Conservation (phyloP, 2,329 filamentous ascomycete species). For the Zopfia rhizophila region DNA sequence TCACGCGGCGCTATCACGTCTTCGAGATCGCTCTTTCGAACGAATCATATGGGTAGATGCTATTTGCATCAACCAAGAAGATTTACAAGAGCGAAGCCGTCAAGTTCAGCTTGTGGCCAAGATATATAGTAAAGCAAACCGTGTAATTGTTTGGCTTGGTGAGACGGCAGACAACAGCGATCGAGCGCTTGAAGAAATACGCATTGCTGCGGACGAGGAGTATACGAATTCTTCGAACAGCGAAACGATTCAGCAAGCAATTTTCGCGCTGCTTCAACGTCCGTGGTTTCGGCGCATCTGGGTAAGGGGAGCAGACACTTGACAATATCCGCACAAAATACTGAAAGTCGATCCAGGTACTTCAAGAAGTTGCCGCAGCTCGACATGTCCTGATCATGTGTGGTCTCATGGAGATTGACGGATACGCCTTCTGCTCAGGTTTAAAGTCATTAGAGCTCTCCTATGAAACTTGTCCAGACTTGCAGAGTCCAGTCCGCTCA, state of each 20-base stretch:
- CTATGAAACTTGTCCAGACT: conserved; percentile 14
- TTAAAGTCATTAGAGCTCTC: conserved; percentile 17
- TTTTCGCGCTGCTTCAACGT: conserved; percentile 23
- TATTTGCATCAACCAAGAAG: conserved; percentile 20
- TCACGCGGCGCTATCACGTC: conserved; percentile 14
- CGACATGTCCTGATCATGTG: conserved; percentile 24
- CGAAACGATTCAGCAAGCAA: conserved; percentile 18
- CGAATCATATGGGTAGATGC: conserved; percentile 20
- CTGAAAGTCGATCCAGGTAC: conserved; percentile 25
- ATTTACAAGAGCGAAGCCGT: conserved; percentile 20
- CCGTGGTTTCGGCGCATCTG: conserved; percentile 33
- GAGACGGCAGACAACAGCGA: conserved; percentile 14
- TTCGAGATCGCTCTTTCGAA: conserved; percentile 15
- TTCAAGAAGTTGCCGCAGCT: conserved; percentile 32
- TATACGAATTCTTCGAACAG: conserved; percentile 6
- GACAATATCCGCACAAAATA: conserved; percentile 6
- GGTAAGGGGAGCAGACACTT: conserved; percentile 15
- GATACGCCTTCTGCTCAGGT: conserved; percentile 29
- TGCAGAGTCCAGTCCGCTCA: conserved; percentile 20
- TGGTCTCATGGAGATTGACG: conserved; percentile 24
- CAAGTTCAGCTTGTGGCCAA: conserved; percentile 19
- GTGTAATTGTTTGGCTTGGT: conserved; percentile 21
- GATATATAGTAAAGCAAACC: conserved; percentile 19
- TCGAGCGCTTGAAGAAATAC: conserved; percentile 22
- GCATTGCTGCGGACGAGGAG: conserved; percentile 13